Conservation (phyloP, 176 grass and related monocot genomes). For the Dactylis glomerata region DNA sequence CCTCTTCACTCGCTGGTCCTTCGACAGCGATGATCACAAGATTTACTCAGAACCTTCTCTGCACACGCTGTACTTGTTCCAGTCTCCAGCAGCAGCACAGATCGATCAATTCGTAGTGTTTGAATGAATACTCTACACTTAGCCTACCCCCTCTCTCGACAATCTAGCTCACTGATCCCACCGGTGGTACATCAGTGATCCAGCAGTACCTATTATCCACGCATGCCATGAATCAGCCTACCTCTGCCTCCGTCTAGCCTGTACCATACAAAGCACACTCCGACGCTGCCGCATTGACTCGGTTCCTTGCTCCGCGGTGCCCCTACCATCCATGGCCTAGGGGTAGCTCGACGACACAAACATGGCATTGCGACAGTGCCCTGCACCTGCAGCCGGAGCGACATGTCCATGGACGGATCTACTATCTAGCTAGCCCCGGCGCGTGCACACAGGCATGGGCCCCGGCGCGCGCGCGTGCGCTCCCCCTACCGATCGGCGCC, state of each 20-base stretch:
- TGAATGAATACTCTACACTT: background rate
- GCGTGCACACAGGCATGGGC: slow-evolving; percentile 11
- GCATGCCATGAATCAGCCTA: slow-evolving; percentile 16
- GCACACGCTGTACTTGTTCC: background rate
- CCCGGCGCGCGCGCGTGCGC: slow-evolving; percentile 14
- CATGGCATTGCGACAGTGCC: slow-evolving; percentile 8
- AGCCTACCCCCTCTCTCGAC: background rate
- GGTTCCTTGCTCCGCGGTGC: slow-evolving; percentile 8
- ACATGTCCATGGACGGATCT: slow-evolving; percentile 2
- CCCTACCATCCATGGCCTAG: background rate
- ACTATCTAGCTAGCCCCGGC: slow-evolving; percentile 15
- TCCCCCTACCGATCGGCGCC: background rate
- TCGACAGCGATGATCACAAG: background rate
- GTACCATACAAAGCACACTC: slow-evolving; percentile 1
- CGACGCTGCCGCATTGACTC: slow-evolving; percentile 36
- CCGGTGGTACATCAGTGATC: background rate
- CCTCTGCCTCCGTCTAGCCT: slow-evolving; percentile 12
- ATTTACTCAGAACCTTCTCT: slow-evolving; percentile 28
- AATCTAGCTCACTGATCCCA: background rate
- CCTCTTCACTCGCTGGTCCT: background rate
- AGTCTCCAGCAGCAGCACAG: background rate
- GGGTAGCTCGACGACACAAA: background rate
- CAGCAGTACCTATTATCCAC: background rate
- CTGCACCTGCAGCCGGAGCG: slow-evolving; percentile 9
- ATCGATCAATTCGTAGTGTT: background rate